A percentile compares a stretch with the other conserved stretches of the same genome.
These are phyloP conservation scores for Suillus lakei DNA, from an alignment of 768 basidiomycete genomes.

Conservation along the genomic window DNA sequence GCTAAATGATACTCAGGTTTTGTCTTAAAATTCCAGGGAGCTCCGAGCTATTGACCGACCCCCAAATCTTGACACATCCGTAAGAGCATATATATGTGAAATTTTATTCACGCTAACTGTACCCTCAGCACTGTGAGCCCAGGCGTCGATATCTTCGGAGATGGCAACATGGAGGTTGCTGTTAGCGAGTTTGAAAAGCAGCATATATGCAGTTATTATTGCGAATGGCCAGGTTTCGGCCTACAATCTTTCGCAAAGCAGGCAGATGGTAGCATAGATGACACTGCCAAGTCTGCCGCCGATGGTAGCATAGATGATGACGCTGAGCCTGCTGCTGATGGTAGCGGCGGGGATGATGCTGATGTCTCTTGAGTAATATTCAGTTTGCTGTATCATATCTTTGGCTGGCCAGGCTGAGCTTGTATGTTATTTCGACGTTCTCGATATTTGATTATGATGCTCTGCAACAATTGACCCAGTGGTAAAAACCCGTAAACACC, in stretches of 20 bases:
- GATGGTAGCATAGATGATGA: no score
- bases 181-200: constrained; percentile 6
- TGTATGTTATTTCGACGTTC: no score
- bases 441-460: no score
- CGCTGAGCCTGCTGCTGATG: no score
- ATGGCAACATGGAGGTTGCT: constrained; percentile 3
- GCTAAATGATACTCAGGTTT: no score
- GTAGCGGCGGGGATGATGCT: no score
- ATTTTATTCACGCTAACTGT: background rate
- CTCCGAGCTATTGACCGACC: constrained; percentile 22
- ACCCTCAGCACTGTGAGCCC: background rate
- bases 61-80: constrained; percentile 22
- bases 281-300: no score
- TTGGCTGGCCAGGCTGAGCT: no score
- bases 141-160: background rate
- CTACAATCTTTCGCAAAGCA: background rate
- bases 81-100: background rate
- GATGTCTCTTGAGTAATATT: no score
- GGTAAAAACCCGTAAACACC: no score
- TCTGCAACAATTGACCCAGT: no score
- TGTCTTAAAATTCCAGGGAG: background rate
- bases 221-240: constrained; percentile 8
- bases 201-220: constrained; percentile 9
- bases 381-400: no score
- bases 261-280: background rate